Conservation (phyloP, 192 early-diverging fungal species). For the Paraglomus occultum region DNA sequence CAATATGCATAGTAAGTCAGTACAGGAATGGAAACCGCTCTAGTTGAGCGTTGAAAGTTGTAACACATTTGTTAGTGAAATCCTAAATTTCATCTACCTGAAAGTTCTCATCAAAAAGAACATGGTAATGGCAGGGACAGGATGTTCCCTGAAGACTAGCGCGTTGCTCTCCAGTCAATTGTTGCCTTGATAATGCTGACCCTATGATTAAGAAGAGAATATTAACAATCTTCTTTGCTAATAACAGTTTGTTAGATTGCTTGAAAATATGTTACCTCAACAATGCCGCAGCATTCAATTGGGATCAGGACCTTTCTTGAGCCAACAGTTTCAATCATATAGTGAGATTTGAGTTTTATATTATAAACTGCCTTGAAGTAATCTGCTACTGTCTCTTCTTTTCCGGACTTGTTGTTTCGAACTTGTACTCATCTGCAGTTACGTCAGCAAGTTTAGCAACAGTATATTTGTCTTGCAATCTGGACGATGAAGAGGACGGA, state of each 20-base stretch:
- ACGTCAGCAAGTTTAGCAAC: not conserved
- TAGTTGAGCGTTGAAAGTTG: too few species aligned
- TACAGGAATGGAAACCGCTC: too few species aligned
- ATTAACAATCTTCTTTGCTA: not conserved
- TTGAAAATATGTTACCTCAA: conserved; percentile 36
- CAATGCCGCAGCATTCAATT: conserved; percentile 86
- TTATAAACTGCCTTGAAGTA: conserved; percentile 81
- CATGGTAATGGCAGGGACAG: conserved; percentile 85
- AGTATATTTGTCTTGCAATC: conserved; percentile 5
- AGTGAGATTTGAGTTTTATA: conserved; percentile 67
- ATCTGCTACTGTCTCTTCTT: conserved; percentile 59
- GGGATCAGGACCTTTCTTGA: conserved; percentile 69
- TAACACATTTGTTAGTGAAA: too few species aligned
- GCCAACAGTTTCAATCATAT: conserved; percentile 75
- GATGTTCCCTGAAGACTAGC: conserved; percentile 91
- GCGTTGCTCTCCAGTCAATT: conserved; percentile 84
- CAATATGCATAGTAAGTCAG: too few species aligned
- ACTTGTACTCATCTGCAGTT: conserved; percentile 2
- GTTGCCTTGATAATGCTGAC: conserved; percentile 74
- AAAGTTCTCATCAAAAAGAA: conserved; percentile 84
- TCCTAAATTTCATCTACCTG: too few species aligned
- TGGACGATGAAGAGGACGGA: conserved; percentile 17
- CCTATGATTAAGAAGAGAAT: conserved; percentile 30
- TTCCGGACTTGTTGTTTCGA: conserved; percentile 30
- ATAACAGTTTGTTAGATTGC: not conserved